These are phyloP conservation scores for Psophocarpus tetragonolobus DNA, from an alignment of 306 rosid genomes.

Conservation along the genomic window DNA sequence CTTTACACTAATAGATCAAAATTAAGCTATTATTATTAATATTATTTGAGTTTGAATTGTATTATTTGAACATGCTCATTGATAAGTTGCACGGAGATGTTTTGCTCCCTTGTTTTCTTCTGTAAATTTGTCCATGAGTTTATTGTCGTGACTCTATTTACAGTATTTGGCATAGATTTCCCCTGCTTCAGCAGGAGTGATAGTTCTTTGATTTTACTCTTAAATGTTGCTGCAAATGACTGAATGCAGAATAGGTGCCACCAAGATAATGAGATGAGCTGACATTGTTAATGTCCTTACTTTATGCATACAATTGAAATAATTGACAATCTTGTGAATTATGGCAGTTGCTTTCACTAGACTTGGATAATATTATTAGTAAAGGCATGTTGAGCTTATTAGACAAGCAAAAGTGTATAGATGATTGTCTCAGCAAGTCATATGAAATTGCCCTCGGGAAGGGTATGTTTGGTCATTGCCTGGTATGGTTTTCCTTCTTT, in stretches of 20 bases:
- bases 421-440: conserved; percentile 56
- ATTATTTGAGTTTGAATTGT: not conserved
- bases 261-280: not conserved
- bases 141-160: not conserved
- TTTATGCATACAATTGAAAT: conserved; percentile 6
- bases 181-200: not conserved
- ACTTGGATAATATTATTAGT: conserved; percentile 58
- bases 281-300: not conserved
- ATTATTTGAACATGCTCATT: not conserved
- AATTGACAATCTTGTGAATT: conserved; percentile 20
- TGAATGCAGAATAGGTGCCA: not conserved
- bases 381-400: conserved; percentile 67
- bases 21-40: not conserved
- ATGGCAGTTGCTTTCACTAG: conserved; percentile 69
- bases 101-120: not conserved
- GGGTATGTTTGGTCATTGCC: conserved; percentile 71
- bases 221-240: not conserved
- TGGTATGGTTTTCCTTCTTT: conserved; percentile 50
- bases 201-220: not conserved
- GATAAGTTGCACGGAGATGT: not conserved
- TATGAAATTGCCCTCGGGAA: conserved; percentile 67
- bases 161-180: not conserved
- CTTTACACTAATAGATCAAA: not conserved
- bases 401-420: conserved; percentile 66
- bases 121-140: not conserved